These are phyloP conservation scores for Myxozyma sirexii DNA, from an alignment of 805 yeast genomes.

Conservation along the genomic window DNA sequence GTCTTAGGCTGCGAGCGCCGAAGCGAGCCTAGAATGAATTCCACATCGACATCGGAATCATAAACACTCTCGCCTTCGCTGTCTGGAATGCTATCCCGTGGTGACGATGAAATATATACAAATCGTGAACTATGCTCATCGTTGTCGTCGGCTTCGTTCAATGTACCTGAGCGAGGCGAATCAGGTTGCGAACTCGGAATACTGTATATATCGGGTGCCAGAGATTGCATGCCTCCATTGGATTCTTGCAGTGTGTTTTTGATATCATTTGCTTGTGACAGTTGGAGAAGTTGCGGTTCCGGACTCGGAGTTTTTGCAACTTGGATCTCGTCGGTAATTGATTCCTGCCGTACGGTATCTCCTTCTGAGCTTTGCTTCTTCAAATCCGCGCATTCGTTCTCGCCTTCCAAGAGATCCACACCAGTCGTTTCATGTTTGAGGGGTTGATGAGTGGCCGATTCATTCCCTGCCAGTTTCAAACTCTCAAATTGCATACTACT, in stretches of 20 bases:
- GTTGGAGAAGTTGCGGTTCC: not conserved
- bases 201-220: not conserved
- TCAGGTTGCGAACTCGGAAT: not conserved
- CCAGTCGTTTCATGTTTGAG: not conserved
- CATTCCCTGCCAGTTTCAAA: not conserved
- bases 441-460: not conserved
- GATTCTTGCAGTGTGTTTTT: too few species aligned
- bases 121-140: not conserved
- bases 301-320: not conserved
- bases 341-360: not conserved
- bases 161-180: not conserved
- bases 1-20: too few species aligned
- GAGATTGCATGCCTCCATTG: too few species aligned
- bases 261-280: too few species aligned
- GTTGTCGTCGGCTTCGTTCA: not conserved
- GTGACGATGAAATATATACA: not conserved
- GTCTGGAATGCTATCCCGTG: constrained; percentile 1
- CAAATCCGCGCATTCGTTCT: not conserved
- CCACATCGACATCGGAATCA: not conserved
- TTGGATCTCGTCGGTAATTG: not conserved
- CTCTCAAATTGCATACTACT: not conserved
- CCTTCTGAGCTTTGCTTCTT: not conserved
- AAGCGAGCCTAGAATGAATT: not conserved
- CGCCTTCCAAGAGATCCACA: too few species aligned
- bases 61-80: constrained; percentile 13